Percentiles rank a stretch among this genome's conserved stretches.
phyloP scores from a whole-genome alignment of 106 monocot genomes.

The Narthecium ossifragum region DNA sequence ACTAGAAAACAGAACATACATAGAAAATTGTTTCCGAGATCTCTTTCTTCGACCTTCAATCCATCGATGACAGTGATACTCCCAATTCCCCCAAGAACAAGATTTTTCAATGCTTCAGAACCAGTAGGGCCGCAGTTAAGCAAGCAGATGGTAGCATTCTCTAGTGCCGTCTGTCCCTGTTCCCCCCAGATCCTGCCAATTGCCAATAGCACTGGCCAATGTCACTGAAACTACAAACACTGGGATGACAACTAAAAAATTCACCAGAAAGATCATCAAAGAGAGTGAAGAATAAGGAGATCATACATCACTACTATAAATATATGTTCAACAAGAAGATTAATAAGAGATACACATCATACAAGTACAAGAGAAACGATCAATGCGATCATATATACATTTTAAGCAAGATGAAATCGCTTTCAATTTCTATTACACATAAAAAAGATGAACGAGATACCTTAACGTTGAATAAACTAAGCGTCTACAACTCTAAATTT shows the following conservation, averaged over 20 bases:
- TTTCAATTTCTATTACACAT: too few species aligned
- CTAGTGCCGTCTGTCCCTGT: conserved; percentile 85
- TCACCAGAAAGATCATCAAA: neutral
- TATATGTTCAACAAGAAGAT: too few species aligned
- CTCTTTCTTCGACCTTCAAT: conserved; percentile 61
- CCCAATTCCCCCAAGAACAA: conserved; percentile 95
- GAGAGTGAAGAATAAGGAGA: neutral
- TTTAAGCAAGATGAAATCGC: too few species aligned
- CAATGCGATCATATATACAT: too few species aligned
- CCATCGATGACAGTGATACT: conserved; percentile 89
- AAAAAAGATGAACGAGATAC: too few species aligned
- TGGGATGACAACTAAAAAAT: neutral
- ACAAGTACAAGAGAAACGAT: too few species aligned
- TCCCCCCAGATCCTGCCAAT: conserved; percentile 94
- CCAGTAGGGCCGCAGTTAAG: conserved; percentile 96
- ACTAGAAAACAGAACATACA: conserved; percentile 38
- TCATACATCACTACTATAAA: too few species aligned
- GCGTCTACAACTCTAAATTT: too few species aligned
- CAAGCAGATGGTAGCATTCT: conserved; percentile 85
- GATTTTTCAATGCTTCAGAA: conserved; percentile 91
- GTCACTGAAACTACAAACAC: neutral
- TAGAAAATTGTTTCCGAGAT: conserved; percentile 95
- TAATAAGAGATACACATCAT: too few species aligned
- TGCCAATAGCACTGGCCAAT: neutral
- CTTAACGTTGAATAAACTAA: too few species aligned